Evolutionary conservation across 2,329 filamentous ascomycete genomes (phyloP).

Genomic region (Fusarium sp.): DNA sequence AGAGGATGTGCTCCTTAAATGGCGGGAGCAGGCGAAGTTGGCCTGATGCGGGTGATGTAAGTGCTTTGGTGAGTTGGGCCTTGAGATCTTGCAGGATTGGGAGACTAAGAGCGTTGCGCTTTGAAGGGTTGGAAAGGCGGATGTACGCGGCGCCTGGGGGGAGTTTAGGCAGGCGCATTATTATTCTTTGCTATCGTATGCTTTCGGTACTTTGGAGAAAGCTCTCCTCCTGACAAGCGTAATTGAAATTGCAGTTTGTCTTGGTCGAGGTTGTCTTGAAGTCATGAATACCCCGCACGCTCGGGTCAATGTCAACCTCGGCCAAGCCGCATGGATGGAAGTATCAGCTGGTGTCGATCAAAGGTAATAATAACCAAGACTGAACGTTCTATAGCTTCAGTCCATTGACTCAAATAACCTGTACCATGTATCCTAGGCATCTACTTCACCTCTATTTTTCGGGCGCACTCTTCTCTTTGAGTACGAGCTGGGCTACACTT

Average conservation of each 20-base stretch:
- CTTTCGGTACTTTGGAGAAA: not conserved
- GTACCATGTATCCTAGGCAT: too few relatives aligned
- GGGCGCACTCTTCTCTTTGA: too few relatives aligned
- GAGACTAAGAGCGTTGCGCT: conserved; percentile 43
- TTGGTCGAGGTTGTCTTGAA: not conserved
- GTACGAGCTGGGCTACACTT: too few relatives aligned
- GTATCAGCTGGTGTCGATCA: not conserved
- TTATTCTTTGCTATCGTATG: not conserved
- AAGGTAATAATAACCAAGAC: too few relatives aligned
- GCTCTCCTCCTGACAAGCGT: not conserved
- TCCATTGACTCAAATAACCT: too few relatives aligned
- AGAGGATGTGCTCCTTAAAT: conserved; percentile 18
- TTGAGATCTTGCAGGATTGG: conserved; percentile 36
- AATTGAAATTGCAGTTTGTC: not conserved
- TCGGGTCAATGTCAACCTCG: not conserved
- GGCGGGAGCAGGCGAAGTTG: conserved; percentile 32
- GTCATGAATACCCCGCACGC: not conserved
- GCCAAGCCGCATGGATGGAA: not conserved
- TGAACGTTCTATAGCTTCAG: too few relatives aligned
- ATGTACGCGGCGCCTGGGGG: conserved; percentile 37
- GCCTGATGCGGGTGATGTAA: conserved; percentile 23
- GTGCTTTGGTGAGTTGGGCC: conserved; percentile 29
- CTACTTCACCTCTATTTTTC: too few relatives aligned
- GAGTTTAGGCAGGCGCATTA: conserved; percentile 40
- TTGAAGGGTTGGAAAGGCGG: conserved; percentile 35